Percentiles rank a stretch among this genome's conserved stretches.
These are phyloP conservation scores for Musa troglodytarum DNA, from an alignment of 176 grass and related monocot genomes.

Conservation along the genomic window DNA sequence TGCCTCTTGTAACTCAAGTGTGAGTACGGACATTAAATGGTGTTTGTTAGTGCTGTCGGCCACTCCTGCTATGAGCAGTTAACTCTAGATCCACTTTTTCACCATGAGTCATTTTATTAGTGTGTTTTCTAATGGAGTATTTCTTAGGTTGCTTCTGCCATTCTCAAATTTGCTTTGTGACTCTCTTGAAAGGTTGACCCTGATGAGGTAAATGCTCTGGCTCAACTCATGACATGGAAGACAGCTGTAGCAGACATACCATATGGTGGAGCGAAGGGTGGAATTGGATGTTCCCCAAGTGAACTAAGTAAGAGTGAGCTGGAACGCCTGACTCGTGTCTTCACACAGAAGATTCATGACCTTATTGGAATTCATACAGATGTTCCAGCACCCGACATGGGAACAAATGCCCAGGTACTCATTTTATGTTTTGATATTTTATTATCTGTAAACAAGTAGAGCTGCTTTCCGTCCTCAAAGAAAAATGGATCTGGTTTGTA, in stretches of 20 bases:
- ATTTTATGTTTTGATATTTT: neutral
- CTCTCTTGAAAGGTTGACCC: neutral
- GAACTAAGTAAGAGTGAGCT: constrained; percentile 10
- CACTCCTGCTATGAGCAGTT: too few relatives aligned
- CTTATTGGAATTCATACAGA: constrained; percentile 8
- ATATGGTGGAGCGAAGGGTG: constrained; percentile 20
- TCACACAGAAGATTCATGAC: constrained; percentile 13
- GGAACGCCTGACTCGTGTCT: constrained; percentile 8
- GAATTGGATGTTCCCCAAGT: constrained; percentile 7
- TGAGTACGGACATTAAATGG: too few relatives aligned
- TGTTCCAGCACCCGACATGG: constrained; percentile 17
- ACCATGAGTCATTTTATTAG: neutral
- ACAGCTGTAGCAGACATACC: constrained; percentile 14
- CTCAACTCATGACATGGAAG: constrained; percentile 21
- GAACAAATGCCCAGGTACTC: constrained; percentile 14
- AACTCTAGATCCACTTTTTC: neutral
- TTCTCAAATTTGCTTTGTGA: neutral
- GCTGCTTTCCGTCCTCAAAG: neutral
- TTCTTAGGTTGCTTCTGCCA: neutral
- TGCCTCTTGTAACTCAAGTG: too few relatives aligned
- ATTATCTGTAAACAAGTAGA: neutral
- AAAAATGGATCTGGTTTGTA: neutral
- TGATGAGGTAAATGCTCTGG: constrained; percentile 9
- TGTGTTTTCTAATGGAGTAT: neutral
- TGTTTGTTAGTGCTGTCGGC: too few relatives aligned